phyloP scores from a whole-genome alignment of 768 basidiomycete genomes.

The Suillus subluteus region DNA sequence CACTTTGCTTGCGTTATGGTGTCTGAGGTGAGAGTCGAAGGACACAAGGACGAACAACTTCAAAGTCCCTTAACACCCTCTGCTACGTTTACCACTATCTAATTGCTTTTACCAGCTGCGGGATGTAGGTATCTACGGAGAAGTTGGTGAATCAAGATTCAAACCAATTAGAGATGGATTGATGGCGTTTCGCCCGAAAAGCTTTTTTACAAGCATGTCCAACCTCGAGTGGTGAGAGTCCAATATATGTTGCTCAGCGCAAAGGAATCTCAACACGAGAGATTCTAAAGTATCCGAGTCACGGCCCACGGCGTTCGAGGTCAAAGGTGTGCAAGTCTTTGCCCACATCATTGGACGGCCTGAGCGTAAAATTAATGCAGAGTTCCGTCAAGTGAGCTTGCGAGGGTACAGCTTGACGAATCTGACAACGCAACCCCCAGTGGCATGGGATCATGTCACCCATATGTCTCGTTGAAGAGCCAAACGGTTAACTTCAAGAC shows the following conservation, averaged over 20 bases:
- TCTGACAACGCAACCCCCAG: too few relatives aligned
- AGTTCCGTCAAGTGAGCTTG: too few relatives aligned
- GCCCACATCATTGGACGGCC: not conserved
- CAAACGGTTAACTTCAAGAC: too few relatives aligned
- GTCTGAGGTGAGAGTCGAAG: not conserved
- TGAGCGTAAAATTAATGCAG: not conserved
- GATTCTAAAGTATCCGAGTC: not conserved
- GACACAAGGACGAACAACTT: not conserved
- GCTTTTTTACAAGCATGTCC: not conserved
- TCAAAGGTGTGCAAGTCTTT: not conserved
- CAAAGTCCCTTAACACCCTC: not conserved
- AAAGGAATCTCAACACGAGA: not conserved
- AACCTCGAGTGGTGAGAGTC: not conserved
- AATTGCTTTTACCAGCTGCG: not conserved
- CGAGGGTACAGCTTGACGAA: too few relatives aligned
- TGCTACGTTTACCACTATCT: too few relatives aligned
- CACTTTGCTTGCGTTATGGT: not conserved
- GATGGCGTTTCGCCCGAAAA: not conserved
- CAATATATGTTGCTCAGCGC: not conserved
- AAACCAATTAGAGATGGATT: not conserved
- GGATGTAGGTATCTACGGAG: not conserved
- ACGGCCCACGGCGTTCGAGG: not conserved
- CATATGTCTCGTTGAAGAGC: too few relatives aligned
- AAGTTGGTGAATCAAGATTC: not conserved
- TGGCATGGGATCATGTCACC: too few relatives aligned